A percentile compares a stretch with the other conserved stretches of the same genome.
Conservation (phyloP, 2,329 filamentous ascomycete species). For the Colletotrichum sp. region DNA sequence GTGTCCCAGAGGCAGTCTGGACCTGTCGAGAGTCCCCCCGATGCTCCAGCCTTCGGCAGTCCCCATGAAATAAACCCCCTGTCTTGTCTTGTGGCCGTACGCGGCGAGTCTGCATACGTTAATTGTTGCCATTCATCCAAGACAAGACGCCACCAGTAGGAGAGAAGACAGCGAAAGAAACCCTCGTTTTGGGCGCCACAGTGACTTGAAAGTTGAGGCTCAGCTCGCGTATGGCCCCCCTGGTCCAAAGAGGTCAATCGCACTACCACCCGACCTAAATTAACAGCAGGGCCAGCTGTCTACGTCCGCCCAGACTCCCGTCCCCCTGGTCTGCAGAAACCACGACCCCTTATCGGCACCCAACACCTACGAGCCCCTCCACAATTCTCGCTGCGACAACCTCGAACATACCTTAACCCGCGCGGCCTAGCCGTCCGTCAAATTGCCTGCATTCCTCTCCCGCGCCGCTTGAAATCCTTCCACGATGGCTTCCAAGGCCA, state of each 20-base stretch:
- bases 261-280: not conserved
- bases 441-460: not conserved
- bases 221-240: not conserved
- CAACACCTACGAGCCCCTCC: constrained; percentile 5
- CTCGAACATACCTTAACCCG: not conserved
- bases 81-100: not conserved
- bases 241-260: not conserved
- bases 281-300: not conserved
- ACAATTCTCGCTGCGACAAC: constrained; percentile 18
- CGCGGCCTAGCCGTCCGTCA: not conserved
- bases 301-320: constrained; percentile 3
- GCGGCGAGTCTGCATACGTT: not conserved
- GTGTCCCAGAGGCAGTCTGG: constrained; percentile 12
- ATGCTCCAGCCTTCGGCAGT: constrained; percentile 6
- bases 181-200: not conserved
- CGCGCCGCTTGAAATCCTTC: not conserved
- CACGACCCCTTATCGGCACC: constrained; percentile 18
- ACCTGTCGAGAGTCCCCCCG: not conserved
- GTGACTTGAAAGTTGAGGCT: not conserved
- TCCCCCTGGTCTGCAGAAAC: constrained; percentile 5
- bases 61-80: constrained; percentile 3
- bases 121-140: not conserved
- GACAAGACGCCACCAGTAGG: not conserved
- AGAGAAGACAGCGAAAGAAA: not conserved
- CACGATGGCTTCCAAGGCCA: constrained; percentile 72